Conservation (phyloP, 1,284 basidiomycete genomes). For the Chalciporus sp. region DNA sequence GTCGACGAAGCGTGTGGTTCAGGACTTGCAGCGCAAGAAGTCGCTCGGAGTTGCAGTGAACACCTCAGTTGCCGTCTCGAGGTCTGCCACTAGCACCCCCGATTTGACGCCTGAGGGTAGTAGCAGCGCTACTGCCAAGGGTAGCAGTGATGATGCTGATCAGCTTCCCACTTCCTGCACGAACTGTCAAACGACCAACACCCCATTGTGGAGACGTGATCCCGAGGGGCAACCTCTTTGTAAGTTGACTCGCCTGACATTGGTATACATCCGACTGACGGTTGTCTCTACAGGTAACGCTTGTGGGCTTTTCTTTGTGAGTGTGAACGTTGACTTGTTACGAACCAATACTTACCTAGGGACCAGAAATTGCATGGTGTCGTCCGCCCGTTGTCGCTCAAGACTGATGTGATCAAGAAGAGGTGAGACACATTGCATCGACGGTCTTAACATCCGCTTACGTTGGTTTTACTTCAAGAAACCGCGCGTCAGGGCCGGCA, state of each 20-base stretch:
- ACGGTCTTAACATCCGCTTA: constrained; percentile 7
- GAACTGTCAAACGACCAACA: constrained; percentile 95
- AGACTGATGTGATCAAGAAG: constrained; percentile 98
- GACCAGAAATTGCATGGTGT: constrained; percentile 91
- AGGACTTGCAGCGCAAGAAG: constrained; percentile 57
- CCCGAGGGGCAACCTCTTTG: constrained; percentile 94
- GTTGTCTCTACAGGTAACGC: constrained; percentile 61
- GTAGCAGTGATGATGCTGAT: constrained; percentile 66
- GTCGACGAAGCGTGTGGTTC: constrained; percentile 56
- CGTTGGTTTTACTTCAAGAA: constrained; percentile 45
- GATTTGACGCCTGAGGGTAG: constrained; percentile 43
- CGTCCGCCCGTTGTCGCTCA: constrained; percentile 89
- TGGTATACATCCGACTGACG: constrained; percentile 11
- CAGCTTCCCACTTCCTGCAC: constrained; percentile 82
- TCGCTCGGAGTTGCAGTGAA: constrained; percentile 33
- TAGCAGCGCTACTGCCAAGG: constrained; percentile 39
- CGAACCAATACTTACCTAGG: constrained; percentile 17
- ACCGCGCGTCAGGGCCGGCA: constrained; percentile 75
- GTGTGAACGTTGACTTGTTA: constrained; percentile 37
- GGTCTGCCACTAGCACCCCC: constrained; percentile 58
- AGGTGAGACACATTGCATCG: constrained; percentile 51
- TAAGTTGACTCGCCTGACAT: constrained; percentile 38
- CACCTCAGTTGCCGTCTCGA: constrained; percentile 37
- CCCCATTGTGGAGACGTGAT: constrained; percentile 93
- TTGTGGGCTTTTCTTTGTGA: constrained; percentile 88